Evolutionary conservation across 1,284 basidiomycete species (phyloP), one percentile per base, ranked within the genome.

Genomic region (Naganishia albida): DNA sequence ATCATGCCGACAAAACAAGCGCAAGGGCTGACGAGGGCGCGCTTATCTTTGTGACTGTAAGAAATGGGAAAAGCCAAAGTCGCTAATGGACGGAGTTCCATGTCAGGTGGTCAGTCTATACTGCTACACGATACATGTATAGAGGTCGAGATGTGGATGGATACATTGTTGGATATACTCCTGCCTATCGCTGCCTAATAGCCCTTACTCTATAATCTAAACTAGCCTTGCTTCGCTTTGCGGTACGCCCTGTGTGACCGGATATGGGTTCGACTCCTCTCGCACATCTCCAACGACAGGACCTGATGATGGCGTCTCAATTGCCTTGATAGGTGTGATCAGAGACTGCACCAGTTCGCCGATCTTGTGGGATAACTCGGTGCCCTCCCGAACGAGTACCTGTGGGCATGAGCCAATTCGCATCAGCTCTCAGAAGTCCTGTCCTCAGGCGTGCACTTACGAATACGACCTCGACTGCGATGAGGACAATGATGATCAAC

Each of bases 381-480:
- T 66, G 0, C 72, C 72, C 68, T 73, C 72, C 43, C 72, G 57
- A 10, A 73, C 70, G 28, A 73, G 60, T 1, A 69, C 71, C 72
- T 73, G 53, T 49, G 4, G 12, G 15, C 8, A 23, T 20, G 4
- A n/a, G 16, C 39, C 15, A 7, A 18, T 51, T 34, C 34, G 16
- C 44, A 34, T 12, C 18, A n/a, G n/a, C n/a, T n/a, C n/a, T n/a
- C n/a, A n/a, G n/a, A n/a, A n/a, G 38, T 18, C 39, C 8, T 20
- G 26, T 23, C 18, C 1, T 16, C 16, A n/a, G 25, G 23, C 15
- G 39, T 55, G 20, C 6, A 83, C 88, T 76, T 73, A 92, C 91
- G 64, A 94, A 88, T 69, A 91, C 82, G 26, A 93, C 91, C 76
- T 94, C 92, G 8, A 93, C 91, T 0, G 91, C 89, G 72, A 94